These are phyloP conservation scores for Talaromyces wortmannii DNA, from an alignment of 495 filamentous ascomycete genomes.

Conservation along the genomic window DNA sequence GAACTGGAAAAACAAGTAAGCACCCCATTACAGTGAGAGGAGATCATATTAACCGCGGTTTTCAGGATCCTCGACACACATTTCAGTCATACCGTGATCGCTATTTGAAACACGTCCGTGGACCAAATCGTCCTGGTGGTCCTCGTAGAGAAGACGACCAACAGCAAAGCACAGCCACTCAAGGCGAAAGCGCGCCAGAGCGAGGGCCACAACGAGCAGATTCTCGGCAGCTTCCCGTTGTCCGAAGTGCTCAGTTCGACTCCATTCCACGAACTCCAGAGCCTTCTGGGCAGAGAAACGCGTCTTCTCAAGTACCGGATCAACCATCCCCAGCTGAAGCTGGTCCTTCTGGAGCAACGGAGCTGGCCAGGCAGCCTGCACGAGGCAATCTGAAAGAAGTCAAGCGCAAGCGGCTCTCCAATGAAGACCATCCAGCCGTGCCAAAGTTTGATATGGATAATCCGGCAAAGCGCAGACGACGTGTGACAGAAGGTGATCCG, in stretches of 20 bases:
- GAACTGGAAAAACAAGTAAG: conserved; percentile 48
- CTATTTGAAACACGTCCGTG: conserved; percentile 52
- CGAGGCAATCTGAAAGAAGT: background rate
- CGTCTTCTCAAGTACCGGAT: background rate
- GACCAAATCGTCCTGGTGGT: conserved; percentile 33
- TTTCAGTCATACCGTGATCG: conserved; percentile 68
- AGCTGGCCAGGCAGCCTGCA: background rate
- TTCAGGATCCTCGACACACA: conserved; percentile 57
- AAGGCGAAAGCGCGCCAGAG: background rate
- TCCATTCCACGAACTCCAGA: background rate
- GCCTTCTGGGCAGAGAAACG: background rate
- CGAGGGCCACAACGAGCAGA: no score
- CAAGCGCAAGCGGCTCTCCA: background rate
- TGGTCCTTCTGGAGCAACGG: background rate
- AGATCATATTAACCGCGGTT: background rate
- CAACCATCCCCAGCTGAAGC: background rate
- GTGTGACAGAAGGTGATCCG: background rate
- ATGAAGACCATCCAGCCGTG: background rate
- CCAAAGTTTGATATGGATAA: background rate
- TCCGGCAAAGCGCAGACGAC: background rate
- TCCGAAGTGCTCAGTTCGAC: background rate
- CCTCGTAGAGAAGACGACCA: background rate
- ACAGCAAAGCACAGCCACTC: background rate
- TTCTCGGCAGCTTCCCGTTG: background rate
- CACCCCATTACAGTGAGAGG: background rate